Conservation (phyloP, 257 asterid species). For the Solanum clarkiae region DNA sequence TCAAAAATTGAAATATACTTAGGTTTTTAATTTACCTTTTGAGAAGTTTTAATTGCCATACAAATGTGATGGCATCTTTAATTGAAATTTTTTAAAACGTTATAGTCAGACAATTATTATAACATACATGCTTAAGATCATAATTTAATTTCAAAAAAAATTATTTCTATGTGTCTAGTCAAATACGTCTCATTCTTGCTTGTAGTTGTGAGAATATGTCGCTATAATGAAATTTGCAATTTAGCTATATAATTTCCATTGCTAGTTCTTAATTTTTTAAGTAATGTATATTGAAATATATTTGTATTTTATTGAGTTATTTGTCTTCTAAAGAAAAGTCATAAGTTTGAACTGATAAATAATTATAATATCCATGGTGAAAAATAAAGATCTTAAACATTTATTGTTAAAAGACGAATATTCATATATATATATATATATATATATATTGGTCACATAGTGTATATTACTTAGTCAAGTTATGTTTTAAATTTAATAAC, state of each 20-base stretch:
- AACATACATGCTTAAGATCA: not conserved
- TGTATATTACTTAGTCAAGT: not conserved
- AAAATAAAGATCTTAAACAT: not conserved
- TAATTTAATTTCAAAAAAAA: not conserved
- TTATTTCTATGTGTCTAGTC: not conserved
- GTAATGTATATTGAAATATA: not conserved
- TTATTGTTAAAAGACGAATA: not conserved
- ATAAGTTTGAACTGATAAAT: not conserved
- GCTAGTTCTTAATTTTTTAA: not conserved
- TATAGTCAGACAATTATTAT: not conserved
- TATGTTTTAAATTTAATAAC: not conserved
- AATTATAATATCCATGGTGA: not conserved
- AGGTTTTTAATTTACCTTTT: not conserved
- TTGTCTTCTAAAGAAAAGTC: not conserved
- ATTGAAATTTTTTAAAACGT: not conserved
- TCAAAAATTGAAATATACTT: not conserved
- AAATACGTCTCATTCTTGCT: not conserved
- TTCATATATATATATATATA: not conserved
- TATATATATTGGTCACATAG: not conserved
- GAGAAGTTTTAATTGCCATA: not conserved
- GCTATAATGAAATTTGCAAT: not conserved
- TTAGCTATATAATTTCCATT: not conserved
- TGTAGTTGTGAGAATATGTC: not conserved
- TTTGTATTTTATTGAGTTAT: not conserved
- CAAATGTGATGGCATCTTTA: not conserved